Conservation (phyloP, 2,329 filamentous ascomycete species). For the Fusarium nelsonii region DNA sequence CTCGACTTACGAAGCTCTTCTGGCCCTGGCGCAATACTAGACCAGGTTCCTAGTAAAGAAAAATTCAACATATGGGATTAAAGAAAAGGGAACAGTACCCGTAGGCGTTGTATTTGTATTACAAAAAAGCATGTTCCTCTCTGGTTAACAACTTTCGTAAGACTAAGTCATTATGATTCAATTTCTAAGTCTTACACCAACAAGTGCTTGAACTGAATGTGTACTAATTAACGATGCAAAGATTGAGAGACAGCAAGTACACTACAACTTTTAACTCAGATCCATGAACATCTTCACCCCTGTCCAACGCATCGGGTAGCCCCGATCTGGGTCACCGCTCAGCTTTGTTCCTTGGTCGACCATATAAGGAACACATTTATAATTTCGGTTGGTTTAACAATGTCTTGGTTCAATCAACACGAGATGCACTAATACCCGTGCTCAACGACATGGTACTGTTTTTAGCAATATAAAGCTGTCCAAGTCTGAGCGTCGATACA, state of each 20-base stretch:
- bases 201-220: background rate
- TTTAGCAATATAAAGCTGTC: background rate
- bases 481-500: conserved; percentile 8
- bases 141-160: background rate
- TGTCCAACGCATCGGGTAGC: conserved; percentile 33
- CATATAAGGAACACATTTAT: conserved; percentile 1
- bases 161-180: conserved; percentile 13
- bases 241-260: conserved; percentile 15
- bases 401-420: background rate
- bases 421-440: background rate
- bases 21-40: conserved; percentile 27
- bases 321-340: conserved; percentile 30
- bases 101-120: background rate
- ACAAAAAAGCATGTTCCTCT: conserved; percentile 3
- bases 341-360: conserved; percentile 26
- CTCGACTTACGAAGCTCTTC: conserved; percentile 31
- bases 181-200: background rate
- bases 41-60: conserved; percentile 28
- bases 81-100: background rate
- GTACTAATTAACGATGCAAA: conserved; percentile 18
- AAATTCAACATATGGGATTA: conserved; percentile 6
- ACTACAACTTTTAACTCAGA: conserved; percentile 9
- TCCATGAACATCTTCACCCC: conserved; percentile 14
- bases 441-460: conserved; percentile 5
- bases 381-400: conserved; percentile 4